Evolutionary conservation across 768 basidiomycete genomes (phyloP).

Genomic region (Serendipita sp.): DNA sequence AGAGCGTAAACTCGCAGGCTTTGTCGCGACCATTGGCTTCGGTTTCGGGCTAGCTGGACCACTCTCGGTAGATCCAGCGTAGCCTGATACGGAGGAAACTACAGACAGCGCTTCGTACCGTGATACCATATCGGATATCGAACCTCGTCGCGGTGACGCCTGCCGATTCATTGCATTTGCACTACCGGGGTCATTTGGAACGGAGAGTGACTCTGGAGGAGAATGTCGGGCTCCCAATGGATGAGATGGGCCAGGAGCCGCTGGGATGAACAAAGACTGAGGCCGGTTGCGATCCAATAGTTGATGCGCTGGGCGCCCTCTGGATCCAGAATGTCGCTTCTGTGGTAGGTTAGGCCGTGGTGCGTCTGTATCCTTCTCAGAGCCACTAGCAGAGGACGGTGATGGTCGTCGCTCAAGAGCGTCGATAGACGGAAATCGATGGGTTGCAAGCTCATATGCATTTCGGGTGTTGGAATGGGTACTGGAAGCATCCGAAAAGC

Average conservation of each 20-base stretch:
- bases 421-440: background rate
- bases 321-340: constrained; percentile 14
- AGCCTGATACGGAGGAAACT: constrained; percentile 15
- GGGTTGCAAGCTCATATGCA: background rate
- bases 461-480: background rate
- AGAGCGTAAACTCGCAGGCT: constrained; percentile 18
- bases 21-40: background rate
- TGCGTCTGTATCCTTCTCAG: background rate
- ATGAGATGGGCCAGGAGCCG: constrained; percentile 23
- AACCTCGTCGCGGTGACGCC: constrained; percentile 40
- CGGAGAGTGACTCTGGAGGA: constrained; percentile 27
- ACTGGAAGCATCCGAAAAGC: background rate
- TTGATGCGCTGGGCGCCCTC: constrained; percentile 18
- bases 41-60: background rate
- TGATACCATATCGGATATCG: constrained; percentile 78
- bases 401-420: background rate
- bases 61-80: constrained; percentile 5
- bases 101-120: constrained; percentile 55
- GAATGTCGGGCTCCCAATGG: constrained; percentile 35
- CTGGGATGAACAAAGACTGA: constrained; percentile 68
- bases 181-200: constrained; percentile 11
- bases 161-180: background rate
- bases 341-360: background rate
- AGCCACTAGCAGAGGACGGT: background rate
- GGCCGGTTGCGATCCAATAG: constrained; percentile 42